Base-by-base conservation (phyloP, 176 grass and related monocot species). In the Aegilops sharonensis region DNA sequence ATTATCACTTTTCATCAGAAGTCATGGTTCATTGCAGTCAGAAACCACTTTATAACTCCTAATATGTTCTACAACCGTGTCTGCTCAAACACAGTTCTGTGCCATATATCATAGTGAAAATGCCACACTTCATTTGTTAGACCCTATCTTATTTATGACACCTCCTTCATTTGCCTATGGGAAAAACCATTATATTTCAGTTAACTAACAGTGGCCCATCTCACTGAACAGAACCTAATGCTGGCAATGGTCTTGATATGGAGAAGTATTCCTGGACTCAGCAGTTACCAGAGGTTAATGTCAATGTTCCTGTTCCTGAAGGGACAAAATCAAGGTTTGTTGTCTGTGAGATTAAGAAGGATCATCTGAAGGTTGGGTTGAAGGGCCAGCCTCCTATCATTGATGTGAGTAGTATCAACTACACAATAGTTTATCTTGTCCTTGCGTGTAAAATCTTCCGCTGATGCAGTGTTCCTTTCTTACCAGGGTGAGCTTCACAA, bases 211-310 rank as follows among this genome's bases (percentile, higher is more conserved):
- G 10, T 48, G 39, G 27, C 69, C 20, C 48, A 65, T 61, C 79
- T 40, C 50, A 72, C 79, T 73, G 15, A 8, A 74, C 81, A 99
- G 94, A 90, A 67, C 97, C 92, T 75, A 99, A 99, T 85, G 78
- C 89, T 73, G 93, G 94, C 66, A 99, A 99, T 63, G 97, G 97
- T 56, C 89, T 99, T 90, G 97, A 99, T 91, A 85, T 99, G 77
- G 97, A 96, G 72, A 99, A 92, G 18, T 99, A 99, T 78, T 96
- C 94, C 2, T 99, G 97, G 97, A 99, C 88, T 71, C 97, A 99
- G 81, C 85, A 93, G 73, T 72, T 99, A 85, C 90, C 90, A 85
- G 97, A 99, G 79, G 90, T 99, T 63, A 99, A 31, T 15, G 64
- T 99, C 20, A 90, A 42, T 4, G 23, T 99, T 74, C 92, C 92